Evolutionary conservation across 1,284 basidiomycete species (phyloP).

Genomic region (Tylopilus orsonianus): DNA sequence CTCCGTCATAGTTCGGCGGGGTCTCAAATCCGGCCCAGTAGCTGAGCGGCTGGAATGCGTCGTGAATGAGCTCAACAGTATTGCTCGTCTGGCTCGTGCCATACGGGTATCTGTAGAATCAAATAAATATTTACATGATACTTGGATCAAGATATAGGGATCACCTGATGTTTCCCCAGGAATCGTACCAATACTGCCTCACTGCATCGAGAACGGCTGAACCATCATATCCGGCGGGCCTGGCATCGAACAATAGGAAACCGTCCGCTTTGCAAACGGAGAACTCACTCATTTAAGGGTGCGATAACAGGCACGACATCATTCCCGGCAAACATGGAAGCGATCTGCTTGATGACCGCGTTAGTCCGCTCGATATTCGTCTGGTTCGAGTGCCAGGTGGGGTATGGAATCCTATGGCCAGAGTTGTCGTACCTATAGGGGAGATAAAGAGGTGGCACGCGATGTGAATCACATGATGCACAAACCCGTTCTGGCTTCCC

Average conservation of each 20-base stretch:
- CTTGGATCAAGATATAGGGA: constrained; percentile 7
- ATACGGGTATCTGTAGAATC: constrained; percentile 51
- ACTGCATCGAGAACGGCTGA: constrained; percentile 52
- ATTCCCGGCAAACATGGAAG: constrained; percentile 55
- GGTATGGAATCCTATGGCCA: constrained; percentile 63
- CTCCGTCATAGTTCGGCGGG: constrained; percentile 56
- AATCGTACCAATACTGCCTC: constrained; percentile 74
- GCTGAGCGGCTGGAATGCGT: constrained; percentile 80
- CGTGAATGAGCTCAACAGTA: constrained; percentile 73
- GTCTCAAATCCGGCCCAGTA: constrained; percentile 76
- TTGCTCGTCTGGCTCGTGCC: constrained; percentile 58
- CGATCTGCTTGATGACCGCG: constrained; percentile 64
- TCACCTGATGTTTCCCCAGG: constrained; percentile 74
- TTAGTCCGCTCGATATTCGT: constrained; percentile 73
- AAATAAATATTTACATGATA: background rate
- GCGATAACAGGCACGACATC: constrained; percentile 72
- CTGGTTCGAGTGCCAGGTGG: constrained; percentile 72
- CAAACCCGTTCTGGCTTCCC: constrained; percentile 79
- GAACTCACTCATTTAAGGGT: constrained; percentile 71
- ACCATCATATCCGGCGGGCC: constrained; percentile 77
- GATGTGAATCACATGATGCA: constrained; percentile 8
- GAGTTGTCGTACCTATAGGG: constrained; percentile 79
- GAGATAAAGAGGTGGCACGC: constrained; percentile 2
- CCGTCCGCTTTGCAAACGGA: background rate
- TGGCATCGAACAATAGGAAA: constrained; percentile 31